Base-by-base conservation (phyloP, 2,329 filamentous ascomycete species). In the Neofusicoccum cordaticola region DNA sequence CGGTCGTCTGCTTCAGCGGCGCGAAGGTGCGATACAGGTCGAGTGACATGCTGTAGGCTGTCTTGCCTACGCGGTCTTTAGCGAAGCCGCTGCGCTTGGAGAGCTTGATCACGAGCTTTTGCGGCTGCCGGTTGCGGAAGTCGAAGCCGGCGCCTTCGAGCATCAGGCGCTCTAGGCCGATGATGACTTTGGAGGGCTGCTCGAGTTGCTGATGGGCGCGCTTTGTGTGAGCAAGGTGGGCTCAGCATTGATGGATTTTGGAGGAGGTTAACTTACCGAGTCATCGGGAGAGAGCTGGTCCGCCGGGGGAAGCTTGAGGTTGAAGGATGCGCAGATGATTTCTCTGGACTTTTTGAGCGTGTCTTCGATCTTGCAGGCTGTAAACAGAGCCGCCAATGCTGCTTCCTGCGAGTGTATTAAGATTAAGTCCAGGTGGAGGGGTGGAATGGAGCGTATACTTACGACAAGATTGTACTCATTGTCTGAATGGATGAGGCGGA, bases 361-460 rank as follows among this genome's bases (percentile, higher is more conserved):
- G 77, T 99, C 95, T 78, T 99, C 95, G 51, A 96, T 93, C 80
- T 99, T 99, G 83, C 94, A 98, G 2, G 93, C 93, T 2, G 93
- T 91, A 73, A 98, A 94, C 8, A 99, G 82, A 27, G 92, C 90
- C 0, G 95, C 92, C 6, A 95, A 86, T 0, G 94, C 92, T 1
- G 92, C 93, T 74, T 98, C 94, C 76, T 92, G 79, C 68, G 13
- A 4, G 7, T 2, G 11, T 3, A 22, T 39, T 35, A 58, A 22
- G 22, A 5, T 41, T 8, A 13, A 41, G 1, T 37, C 3, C 6
- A 19, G 4, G 12, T 22, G 15, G 15, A 27, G n/a, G 12, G 52
- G 27, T 47, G 48, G 8, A 15, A 31, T 2, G 2, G n/a, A 9
- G 13, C 17, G n/a, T 5, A 45, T 15, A 74, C 77, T 67, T 74